These are phyloP conservation scores for Penicilliopsis zonata DNA, from an alignment of 495 filamentous ascomycete genomes.

Conservation along the genomic window DNA sequence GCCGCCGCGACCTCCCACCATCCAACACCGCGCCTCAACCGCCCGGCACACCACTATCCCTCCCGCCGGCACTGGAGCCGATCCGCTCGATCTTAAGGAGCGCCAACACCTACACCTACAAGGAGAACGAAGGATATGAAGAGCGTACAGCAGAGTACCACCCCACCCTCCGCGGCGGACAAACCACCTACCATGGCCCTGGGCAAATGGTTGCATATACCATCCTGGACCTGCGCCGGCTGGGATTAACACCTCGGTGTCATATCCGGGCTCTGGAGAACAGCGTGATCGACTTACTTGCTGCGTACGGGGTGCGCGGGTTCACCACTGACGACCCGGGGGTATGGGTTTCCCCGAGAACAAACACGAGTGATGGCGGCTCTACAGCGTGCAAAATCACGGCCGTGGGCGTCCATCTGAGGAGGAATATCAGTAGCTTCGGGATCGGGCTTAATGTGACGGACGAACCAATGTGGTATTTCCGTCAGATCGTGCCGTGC, in stretches of 20 bases:
- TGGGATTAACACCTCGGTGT: slow-evolving; percentile 42
- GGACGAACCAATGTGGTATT: slow-evolving; percentile 48
- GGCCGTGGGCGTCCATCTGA: slow-evolving; percentile 78
- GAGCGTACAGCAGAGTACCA: slow-evolving; percentile 47
- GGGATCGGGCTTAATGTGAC: slow-evolving; percentile 82
- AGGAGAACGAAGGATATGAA: too few species aligned
- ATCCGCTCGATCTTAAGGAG: slow-evolving; percentile 20
- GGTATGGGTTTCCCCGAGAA: slow-evolving; percentile 54
- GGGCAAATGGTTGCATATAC: slow-evolving; percentile 88
- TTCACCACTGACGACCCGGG: slow-evolving; percentile 66
- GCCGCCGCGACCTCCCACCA: slow-evolving; percentile 63
- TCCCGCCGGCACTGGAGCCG: slow-evolving; percentile 25
- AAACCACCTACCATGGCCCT: slow-evolving; percentile 91
- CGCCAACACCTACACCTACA: slow-evolving; percentile 25
- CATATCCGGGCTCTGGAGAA: slow-evolving; percentile 70
- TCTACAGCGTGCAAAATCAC: slow-evolving; percentile 52
- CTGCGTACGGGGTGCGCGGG: slow-evolving; percentile 40
- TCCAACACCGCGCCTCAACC: slow-evolving; percentile 30
- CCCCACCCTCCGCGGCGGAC: slow-evolving; percentile 69
- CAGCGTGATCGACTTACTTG: slow-evolving; percentile 53
- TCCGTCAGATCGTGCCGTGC: slow-evolving; percentile 73
- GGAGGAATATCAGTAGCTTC: slow-evolving; percentile 73
- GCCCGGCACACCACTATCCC: slow-evolving; percentile 18
- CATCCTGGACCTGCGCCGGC: slow-evolving; percentile 58
- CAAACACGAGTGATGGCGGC: neutral